phyloP scores from a whole-genome alignment of 108 stramenopile genomes.

The Discostella pseudostelligera region DNA sequence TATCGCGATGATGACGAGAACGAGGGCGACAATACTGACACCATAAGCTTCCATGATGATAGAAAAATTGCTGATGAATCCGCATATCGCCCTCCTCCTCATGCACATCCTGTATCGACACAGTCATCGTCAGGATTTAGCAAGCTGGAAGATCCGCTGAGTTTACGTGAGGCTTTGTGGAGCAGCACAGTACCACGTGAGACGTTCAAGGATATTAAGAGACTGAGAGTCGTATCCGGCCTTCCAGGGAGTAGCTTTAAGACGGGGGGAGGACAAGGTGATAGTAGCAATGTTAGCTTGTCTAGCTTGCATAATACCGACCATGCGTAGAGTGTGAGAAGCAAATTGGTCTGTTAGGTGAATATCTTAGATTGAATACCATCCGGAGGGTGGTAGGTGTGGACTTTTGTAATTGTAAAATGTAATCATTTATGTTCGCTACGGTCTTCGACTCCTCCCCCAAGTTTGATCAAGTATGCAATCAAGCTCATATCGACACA shows the following conservation, averaged over 20 bases:
- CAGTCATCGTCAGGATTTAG: conserved; percentile 19
- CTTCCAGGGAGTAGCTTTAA: conserved; percentile 1
- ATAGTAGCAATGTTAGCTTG: conserved; percentile 24
- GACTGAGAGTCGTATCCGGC: conserved; percentile 41
- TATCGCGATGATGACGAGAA: conserved; percentile 4
- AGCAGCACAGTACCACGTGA: conserved; percentile 74
- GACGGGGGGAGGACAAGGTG: neutral
- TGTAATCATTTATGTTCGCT: too few relatives aligned
- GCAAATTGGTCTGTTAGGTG: too few relatives aligned
- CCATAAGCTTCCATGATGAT: conserved; percentile 31
- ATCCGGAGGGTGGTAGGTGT: too few relatives aligned
- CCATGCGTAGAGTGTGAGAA: conserved; percentile 22
- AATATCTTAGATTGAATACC: too few relatives aligned
- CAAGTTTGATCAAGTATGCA: conserved; percentile 1
- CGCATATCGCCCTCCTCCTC: conserved; percentile 62
- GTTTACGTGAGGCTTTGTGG: conserved; percentile 77
- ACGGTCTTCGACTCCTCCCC: neutral
- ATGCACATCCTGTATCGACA: neutral
- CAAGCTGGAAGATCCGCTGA: conserved; percentile 55
- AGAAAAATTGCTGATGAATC: conserved; percentile 25
- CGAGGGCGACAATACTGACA: conserved; percentile 27
- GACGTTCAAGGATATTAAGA: conserved; percentile 74
- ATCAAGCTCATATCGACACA: conserved; percentile 12
- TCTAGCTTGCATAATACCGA: conserved; percentile 40
- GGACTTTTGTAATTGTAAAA: neutral